These are phyloP conservation scores for Entomortierella parvispora DNA, from an alignment of 192 early-diverging fungal genomes.

Conservation along the genomic window DNA sequence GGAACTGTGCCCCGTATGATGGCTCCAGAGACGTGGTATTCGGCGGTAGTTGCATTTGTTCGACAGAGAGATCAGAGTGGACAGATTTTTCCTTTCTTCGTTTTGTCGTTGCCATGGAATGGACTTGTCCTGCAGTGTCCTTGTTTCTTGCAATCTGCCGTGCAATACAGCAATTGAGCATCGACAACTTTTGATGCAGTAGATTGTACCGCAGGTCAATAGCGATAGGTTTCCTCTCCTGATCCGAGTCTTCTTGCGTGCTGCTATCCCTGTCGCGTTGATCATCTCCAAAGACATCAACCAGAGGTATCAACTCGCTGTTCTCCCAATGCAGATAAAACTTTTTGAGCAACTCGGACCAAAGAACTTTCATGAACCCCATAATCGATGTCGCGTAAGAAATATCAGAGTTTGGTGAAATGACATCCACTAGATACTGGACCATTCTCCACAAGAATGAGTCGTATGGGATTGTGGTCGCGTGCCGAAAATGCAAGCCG, in stretches of 20 bases:
- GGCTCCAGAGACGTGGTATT: not conserved
- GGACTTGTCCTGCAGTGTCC: constrained; percentile 15
- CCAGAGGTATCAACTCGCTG: constrained; percentile 58
- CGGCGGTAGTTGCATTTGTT: not conserved
- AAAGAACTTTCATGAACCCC: constrained; percentile 74
- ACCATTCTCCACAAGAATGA: constrained; percentile 67
- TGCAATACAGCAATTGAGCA: constrained; percentile 84
- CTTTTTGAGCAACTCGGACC: constrained; percentile 70
- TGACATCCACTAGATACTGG: constrained; percentile 53
- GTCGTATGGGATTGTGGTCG: constrained; percentile 54
- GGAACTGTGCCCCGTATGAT: constrained; percentile 25
- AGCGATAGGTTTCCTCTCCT: constrained; percentile 39
- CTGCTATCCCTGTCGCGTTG: not conserved
- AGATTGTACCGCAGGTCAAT: constrained; percentile 76
- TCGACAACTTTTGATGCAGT: constrained; percentile 79
- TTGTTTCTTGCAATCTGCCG: constrained; percentile 46
- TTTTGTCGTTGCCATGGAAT: constrained; percentile 21
- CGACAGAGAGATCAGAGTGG: not conserved
- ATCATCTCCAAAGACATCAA: constrained; percentile 48
- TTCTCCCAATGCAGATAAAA: constrained; percentile 75
- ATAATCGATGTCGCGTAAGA: constrained; percentile 63
- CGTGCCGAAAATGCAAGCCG: constrained; percentile 56
- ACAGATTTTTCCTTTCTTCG: constrained; percentile 8
- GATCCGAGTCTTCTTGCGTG: not conserved
- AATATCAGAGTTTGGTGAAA: constrained; percentile 54